Percentiles rank a stretch among this genome's conserved stretches.
Conservation (phyloP, 345 rosid species). For the Boechera divaricarpa region DNA sequence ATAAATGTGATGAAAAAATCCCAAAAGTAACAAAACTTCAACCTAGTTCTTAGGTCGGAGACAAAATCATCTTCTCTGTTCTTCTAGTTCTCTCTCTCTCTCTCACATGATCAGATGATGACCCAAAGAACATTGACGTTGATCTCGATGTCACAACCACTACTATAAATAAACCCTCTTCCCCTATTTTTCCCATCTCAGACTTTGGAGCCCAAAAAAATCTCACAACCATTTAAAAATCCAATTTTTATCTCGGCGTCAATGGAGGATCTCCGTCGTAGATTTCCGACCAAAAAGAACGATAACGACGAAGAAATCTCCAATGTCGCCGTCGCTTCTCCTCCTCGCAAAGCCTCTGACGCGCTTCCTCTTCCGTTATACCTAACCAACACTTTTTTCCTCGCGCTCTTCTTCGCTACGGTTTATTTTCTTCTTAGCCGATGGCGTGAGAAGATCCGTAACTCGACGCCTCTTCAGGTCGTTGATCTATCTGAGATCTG, state of each 20-base stretch:
- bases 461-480: slow-evolving; percentile 48
- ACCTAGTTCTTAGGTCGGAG: not conserved
- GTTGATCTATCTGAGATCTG: slow-evolving; percentile 49
- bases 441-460: slow-evolving; percentile 58
- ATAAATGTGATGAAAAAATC: not conserved
- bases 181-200: not conserved
- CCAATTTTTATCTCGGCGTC: slow-evolving; percentile 5
- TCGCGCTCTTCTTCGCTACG: slow-evolving; percentile 56
- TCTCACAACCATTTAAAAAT: not conserved
- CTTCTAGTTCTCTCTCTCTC: not conserved
- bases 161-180: slow-evolving; percentile 7
- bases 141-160: not conserved
- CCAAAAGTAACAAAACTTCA: not conserved
- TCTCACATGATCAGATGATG: not conserved
- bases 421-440: slow-evolving; percentile 60
- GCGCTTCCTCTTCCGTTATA: slow-evolving; percentile 54
- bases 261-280: slow-evolving; percentile 37
- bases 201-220: not conserved
- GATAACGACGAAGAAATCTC: not conserved
- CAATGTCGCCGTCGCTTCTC: not conserved
- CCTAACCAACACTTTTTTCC: slow-evolving; percentile 55
- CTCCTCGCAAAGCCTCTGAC: slow-evolving; percentile 47
- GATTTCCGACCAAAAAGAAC: slow-evolving; percentile 5
- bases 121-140: slow-evolving; percentile 2
- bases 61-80: slow-evolving; percentile 9